Evolutionary conservation across 2,329 filamentous ascomycete genomes (phyloP).

Genomic region (Albifimbria verrucaria): DNA sequence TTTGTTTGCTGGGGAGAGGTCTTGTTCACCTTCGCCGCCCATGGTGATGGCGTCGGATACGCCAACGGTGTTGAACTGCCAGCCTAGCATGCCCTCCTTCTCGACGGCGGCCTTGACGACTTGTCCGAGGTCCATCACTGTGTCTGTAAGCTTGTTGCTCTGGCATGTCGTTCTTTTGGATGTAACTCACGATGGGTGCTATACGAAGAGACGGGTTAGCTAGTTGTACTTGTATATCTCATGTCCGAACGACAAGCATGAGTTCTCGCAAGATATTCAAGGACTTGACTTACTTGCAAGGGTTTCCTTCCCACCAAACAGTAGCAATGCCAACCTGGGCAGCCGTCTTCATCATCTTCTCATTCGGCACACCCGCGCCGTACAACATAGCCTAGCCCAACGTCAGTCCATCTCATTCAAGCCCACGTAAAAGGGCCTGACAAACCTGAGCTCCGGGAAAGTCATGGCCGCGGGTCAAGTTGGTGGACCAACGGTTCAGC

Average conservation of each 20-base stretch:
- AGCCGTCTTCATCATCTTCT: conserved; percentile 81
- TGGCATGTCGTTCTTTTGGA: not conserved
- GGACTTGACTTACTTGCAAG: conserved; percentile 71
- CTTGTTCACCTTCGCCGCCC: conserved; percentile 73
- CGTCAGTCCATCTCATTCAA: not conserved
- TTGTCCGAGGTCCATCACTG: conserved; percentile 82
- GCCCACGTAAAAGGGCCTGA: not conserved
- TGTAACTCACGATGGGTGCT: conserved; percentile 40
- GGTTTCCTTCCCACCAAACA: conserved; percentile 97
- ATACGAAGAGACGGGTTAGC: not conserved
- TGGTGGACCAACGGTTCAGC: conserved; percentile 83
- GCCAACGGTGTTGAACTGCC: conserved; percentile 92
- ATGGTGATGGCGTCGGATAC: conserved; percentile 92
- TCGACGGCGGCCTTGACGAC: conserved; percentile 79
- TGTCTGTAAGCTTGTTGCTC: conserved; percentile 11
- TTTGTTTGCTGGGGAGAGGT: not conserved
- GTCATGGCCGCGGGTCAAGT: conserved; percentile 80
- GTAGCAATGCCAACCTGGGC: conserved; percentile 89
- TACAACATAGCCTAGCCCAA: conserved; percentile 80
- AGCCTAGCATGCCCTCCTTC: conserved; percentile 83
- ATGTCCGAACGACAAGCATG: too few relatives aligned
- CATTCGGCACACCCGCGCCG: conserved; percentile 81
- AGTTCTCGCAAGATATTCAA: not conserved
- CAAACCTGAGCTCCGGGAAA: conserved; percentile 83
- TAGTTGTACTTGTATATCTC: not conserved